Percentiles rank a stretch among this genome's conserved stretches.
These are phyloP conservation scores for Colletotrichum endophyticum DNA, from an alignment of 2,329 filamentous ascomycete species.

Conservation along the genomic window DNA sequence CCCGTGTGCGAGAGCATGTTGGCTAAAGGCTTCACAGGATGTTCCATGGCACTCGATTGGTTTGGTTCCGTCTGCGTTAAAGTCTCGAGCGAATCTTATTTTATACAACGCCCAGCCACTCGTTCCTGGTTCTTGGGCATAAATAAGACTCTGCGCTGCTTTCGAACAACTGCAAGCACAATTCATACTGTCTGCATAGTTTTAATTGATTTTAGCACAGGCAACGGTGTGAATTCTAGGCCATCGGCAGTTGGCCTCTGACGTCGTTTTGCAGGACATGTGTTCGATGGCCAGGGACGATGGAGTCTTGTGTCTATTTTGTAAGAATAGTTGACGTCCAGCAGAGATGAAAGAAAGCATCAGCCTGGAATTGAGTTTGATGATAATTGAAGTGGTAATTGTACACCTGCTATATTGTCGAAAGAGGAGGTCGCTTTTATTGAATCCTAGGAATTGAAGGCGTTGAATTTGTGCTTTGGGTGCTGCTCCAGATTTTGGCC, in stretches of 20 bases:
- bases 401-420: fast-evolving
- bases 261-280: too few species aligned
- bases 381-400: neutral
- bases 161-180: neutral
- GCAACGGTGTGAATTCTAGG: too few species aligned
- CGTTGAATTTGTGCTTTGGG: neutral
- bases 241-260: too few species aligned
- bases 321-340: neutral
- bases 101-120: neutral
- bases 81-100: neutral
- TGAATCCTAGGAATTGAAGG: too few species aligned
- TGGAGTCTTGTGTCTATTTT: fast-evolving
- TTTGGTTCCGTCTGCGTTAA: neutral
- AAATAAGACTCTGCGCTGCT: neutral
- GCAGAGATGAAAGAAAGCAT: neutral
- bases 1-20: too few species aligned
- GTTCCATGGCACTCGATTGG: too few species aligned
- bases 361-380: neutral
- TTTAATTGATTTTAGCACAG: too few species aligned
- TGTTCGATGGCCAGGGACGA: fast-evolving
- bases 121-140: neutral
- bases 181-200: neutral
- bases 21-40: too few species aligned
- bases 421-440: neutral
- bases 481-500: fast-evolving